Evolutionary conservation across 192 early-diverging fungal species (phyloP), one percentile per base, ranked within the genome.

Genomic region (Kappamyces sp.): DNA sequence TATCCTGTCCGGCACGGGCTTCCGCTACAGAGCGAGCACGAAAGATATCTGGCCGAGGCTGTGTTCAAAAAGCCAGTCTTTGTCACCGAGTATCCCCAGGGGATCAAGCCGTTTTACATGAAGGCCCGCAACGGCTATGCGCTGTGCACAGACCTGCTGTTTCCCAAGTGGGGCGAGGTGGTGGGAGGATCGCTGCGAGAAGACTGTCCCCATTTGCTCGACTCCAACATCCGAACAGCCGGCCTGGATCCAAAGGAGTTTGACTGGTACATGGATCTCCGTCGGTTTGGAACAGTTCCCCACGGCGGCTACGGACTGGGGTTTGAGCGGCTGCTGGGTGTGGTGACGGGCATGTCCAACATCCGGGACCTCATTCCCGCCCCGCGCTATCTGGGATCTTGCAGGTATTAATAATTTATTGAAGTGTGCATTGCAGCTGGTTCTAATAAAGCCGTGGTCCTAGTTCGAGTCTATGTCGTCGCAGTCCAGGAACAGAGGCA

Each of bases 291-390:
- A n/a, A 74, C 77, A 0, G 82, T 79, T 0, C 90, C 91, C 49
- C 91, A 93, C 69, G 91, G 90, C 4, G 93, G 93, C 12, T 95
- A 82, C 76, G 93, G 93, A 3, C 78, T 95, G 60, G 93, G 93
- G 1, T 87, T 95, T 62, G 92, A 95, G 61, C 69, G 92, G 13
- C 87, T 84, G 47, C 63, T 95, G 33, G 68, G 82, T 51, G 86
- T 82, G 75, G 50, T 92, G 2, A 90, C 87, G 35, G 91, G 91
- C 3, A 69, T 90, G 40, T 81, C 87, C 1, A 92, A 84, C 66
- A 82, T 93, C 37, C 69, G 86, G 1, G 92, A 95, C 51, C 77
- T 90, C 4, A 67, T 80, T 36, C 71, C 74, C 7, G 71, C 74
- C 62, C 82, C 82, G 51, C 54, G 84, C 31, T 73, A 68, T 47